Evolutionary conservation across 441 rosid species (phyloP), one percentile per base, ranked within the genome.

Genomic region (Erodium texanum): DNA sequence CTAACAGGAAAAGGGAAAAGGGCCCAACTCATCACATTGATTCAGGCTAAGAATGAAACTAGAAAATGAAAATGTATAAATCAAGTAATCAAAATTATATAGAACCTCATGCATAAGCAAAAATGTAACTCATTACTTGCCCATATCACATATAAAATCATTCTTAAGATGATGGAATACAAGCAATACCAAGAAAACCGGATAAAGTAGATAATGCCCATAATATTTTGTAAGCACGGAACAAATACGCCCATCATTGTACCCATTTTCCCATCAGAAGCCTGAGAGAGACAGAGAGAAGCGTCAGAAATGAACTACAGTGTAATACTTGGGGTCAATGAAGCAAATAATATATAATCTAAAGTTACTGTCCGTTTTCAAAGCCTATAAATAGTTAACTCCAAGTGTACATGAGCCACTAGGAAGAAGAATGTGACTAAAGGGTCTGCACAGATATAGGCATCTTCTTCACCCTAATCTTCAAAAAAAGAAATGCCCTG

Each of bases 181-280:
- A 29, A 29, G 59, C 66, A 38, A 79, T 88, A 95, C 99, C 99
- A 95, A 73, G 98, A 76, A 79, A 95, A 95, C 29, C 99, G 97
- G 81, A 95, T 95, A 76, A 92, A 95, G 85, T 89, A 92, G 73
- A 95, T 95, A 75, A 95, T 92, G 77, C 99, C 99, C 85, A 95
- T 78, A 69, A 95, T 95, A 81, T 84, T 95, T 84, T 95, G 99
- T 85, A 92, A 76, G 82, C 99, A 95, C 24, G 99, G 99, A 70
- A 95, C 80, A 64, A 95, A 95, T 64, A 95, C 99, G 68, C 99
- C 99, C 99, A 95, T 95, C 96, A 95, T 29, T 62, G 99, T 95
- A 52, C 99, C 97, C 83, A 90, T 69, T 87, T 95, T 92, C 73
- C 83, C 72, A 64, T 81, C 88, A 63, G 79, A 74, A 70, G 80